Base-by-base conservation (phyloP, 225 moss, liverwort and hornwort genomes). In the Anthoceros angustus region DNA sequence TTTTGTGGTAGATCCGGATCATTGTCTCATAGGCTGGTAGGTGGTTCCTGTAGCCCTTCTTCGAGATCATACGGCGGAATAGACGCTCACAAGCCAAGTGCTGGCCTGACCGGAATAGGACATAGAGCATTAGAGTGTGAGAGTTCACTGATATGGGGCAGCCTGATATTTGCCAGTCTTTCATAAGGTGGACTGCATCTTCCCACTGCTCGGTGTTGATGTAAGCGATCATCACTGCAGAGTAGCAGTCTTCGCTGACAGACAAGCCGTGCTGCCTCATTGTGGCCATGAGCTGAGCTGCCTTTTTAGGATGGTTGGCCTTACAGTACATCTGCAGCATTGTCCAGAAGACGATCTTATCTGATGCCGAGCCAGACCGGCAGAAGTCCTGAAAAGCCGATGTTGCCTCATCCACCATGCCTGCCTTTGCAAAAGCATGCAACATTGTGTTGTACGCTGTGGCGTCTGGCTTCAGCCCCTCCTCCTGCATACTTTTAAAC, bases 1-100 rank as follows among this genome's bases (percentile, higher is more conserved):
- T 77, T 67, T 85, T 87, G 60, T 82, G 79, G 12, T 87, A 87
- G 80, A 87, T 85, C 69, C 85, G 78, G 38, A 87, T 87, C 66
- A 87, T 70, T 14, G 85, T 87, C 63, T 83, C 78, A 68, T 85
- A 85, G 20, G 85, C 83, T 63, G 85, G 80, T 0, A 76, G 25
- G 72, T 77, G 82, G 5, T 43, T 63, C 42, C 74, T 73, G 23
- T 68, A 68, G 24, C 83, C 85, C 1, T 41, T 79, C 32, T 16
- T 25, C 4, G 32, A 32, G 40, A 50, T 46, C 85, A 83, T 83
- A 46, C 24, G 70, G 42, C 60, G 48, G 64, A 87, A 71, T 41
- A 87, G 18, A 20, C 75, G 71, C 63, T 87, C 85, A 1, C 85
- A 82, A 9, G 77, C 76, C 4, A 70, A 45, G 18, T 83, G 82